phyloP scores from a whole-genome alignment of 2,329 filamentous ascomycete species.

The Aspergillus costaricaensis region DNA sequence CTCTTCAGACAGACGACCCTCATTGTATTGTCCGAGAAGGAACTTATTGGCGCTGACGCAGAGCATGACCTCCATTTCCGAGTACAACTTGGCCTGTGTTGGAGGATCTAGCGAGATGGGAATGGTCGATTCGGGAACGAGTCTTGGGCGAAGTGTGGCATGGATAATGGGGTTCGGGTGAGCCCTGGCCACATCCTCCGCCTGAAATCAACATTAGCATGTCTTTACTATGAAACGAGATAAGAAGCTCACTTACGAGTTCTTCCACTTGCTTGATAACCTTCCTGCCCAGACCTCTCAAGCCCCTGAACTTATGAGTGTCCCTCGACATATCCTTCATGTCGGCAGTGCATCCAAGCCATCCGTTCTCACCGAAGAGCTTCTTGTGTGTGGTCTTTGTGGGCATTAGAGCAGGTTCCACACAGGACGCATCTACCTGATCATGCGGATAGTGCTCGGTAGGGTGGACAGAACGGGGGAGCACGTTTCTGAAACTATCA shows the following conservation, averaged over 20 bases:
- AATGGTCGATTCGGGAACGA: constrained; percentile 28
- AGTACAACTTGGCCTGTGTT: constrained; percentile 47
- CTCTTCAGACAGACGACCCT: constrained; percentile 41
- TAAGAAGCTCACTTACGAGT: constrained; percentile 30
- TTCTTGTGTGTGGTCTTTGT: constrained; percentile 37
- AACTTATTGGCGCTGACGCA: constrained; percentile 48
- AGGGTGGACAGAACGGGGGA: too few relatives aligned
- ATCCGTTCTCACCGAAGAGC: constrained; percentile 46
- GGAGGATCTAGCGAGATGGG: constrained; percentile 44
- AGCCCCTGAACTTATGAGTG: constrained; percentile 31
- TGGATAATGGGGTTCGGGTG: constrained; percentile 17
- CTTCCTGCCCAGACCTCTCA: constrained; percentile 41
- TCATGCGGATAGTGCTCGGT: too few relatives aligned
- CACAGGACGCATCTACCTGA: not conserved
- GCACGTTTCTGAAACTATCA: not conserved
- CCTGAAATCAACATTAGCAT: constrained; percentile 19
- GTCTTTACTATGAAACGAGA: not conserved
- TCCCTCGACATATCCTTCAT: constrained; percentile 29
- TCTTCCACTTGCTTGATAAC: constrained; percentile 43
- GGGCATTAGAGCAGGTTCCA: constrained; percentile 5
- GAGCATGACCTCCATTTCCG: constrained; percentile 50
- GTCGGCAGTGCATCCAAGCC: constrained; percentile 40
- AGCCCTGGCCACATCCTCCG: constrained; percentile 30
- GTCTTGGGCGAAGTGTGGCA: constrained; percentile 14
- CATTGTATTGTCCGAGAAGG: constrained; percentile 44